A percentile compares a stretch with the other conserved stretches of the same genome.
phyloP scores from a whole-genome alignment of 768 basidiomycete genomes.

The Chiua virens region DNA sequence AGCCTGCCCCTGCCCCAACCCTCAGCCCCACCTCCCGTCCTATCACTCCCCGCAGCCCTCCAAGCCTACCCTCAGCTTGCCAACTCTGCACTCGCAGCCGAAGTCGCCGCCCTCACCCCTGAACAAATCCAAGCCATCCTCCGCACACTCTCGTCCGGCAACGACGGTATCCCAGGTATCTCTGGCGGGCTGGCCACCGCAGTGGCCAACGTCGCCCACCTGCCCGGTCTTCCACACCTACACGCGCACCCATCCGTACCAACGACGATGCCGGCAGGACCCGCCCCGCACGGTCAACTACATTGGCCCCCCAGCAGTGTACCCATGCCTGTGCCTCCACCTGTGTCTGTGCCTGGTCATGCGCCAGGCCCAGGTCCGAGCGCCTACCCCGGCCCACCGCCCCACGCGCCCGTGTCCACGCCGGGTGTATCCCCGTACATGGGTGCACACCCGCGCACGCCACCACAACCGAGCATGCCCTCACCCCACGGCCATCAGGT shows the following conservation, averaged over 20 bases:
- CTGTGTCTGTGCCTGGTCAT: background rate
- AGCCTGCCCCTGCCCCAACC: slow-evolving; percentile 15
- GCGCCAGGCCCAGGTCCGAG: background rate
- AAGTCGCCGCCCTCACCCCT: slow-evolving; percentile 71
- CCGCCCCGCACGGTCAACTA: slow-evolving; percentile 13
- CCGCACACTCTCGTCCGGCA: slow-evolving; percentile 50
- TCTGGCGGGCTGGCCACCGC: slow-evolving; percentile 28
- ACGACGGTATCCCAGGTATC: slow-evolving; percentile 33
- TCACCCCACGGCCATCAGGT: slow-evolving; percentile 22
- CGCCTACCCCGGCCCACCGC: slow-evolving; percentile 7
- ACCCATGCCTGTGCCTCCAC: background rate
- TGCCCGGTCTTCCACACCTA: background rate
- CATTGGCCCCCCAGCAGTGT: slow-evolving; percentile 20
- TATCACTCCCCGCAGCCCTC: slow-evolving; percentile 24
- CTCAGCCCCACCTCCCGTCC: slow-evolving; percentile 11
- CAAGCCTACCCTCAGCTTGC: slow-evolving; percentile 38
- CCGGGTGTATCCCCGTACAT: slow-evolving; percentile 15
- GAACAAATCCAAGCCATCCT: slow-evolving; percentile 75
- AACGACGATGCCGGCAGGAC: slow-evolving; percentile 5
- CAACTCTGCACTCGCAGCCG: slow-evolving; percentile 59
- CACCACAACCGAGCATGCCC: slow-evolving; percentile 26
- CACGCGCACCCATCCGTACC: slow-evolving; percentile 16
- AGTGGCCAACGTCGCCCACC: slow-evolving; percentile 20
- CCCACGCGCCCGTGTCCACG: background rate
- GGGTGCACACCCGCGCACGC: slow-evolving; percentile 15